Base-by-base conservation (phyloP, 768 basidiomycete species). In the Podaxis mareebaensis region DNA sequence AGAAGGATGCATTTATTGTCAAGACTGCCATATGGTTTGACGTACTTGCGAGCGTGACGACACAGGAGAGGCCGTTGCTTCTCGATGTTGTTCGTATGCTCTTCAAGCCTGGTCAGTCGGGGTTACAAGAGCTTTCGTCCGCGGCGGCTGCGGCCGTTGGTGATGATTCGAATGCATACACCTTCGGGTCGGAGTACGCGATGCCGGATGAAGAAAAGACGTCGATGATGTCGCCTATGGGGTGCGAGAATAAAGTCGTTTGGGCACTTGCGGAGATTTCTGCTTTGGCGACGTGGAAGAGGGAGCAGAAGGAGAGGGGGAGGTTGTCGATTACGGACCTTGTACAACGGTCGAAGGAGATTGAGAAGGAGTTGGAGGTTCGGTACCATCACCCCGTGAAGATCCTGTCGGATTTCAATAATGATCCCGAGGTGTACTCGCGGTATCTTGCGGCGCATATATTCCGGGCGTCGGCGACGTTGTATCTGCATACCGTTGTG, bases 11-110 rank as follows among this genome's bases (percentile, higher is more conserved):
- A 76, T 93, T 93, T 74, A 87, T 93, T 71, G 81, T 93, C 75
- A 92, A 92, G 74, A 89, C 92, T 28, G 86, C 90, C 15, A 86
- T 93, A 60, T 94, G 92, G 92, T 92, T 93, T 72, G 92, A 94
- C 71, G 90, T 93, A 39, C 81, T 93, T 57, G 91, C 90, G 6
- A 85, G 88, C 1, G 83, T 89, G 56, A 91, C 91, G n/a, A 86
- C 83, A n/a, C 77, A 81, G 65, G 68, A 80, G 66, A 67, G 75
- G 3, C 91, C 92, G 10, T 77, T 78, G 53, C 87, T 92, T 72
- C 74, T 89, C 42, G 36, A 68, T 3, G 77, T 81, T 46, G 88
- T 91, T 69, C 79, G 82, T 24, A 72, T 73, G 26, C 76, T 94
- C 48, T 93, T 87, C 73, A 73, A 71, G 20, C 83, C 84, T 49